Evolutionary conservation across 371 early-diverging fungal genomes (phyloP).

Genomic region (Lichtheimia hyalospora): DNA sequence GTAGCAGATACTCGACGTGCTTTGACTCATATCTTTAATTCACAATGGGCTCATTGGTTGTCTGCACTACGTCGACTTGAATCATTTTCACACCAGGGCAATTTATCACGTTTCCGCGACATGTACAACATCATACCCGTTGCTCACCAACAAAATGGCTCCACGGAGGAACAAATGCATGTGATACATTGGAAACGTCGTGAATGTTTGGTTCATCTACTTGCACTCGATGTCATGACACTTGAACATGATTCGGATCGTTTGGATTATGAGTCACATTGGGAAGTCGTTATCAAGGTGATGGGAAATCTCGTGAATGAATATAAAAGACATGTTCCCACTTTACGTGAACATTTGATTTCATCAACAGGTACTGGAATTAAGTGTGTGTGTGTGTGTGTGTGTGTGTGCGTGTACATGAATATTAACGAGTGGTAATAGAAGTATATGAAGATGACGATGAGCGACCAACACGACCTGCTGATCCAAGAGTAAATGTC

Average conservation of each 20-base stretch:
- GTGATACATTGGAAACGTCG: constrained; percentile 35
- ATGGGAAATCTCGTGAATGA: constrained; percentile 20
- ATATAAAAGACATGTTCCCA: constrained; percentile 14
- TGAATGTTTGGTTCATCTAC: constrained; percentile 38
- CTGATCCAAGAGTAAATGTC: constrained; percentile 19
- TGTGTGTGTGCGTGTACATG: neutral
- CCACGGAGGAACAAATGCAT: constrained; percentile 22
- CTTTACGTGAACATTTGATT: constrained; percentile 3
- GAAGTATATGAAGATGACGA: constrained; percentile 8
- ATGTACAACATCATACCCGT: constrained; percentile 39
- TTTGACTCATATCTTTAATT: neutral
- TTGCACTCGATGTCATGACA: constrained; percentile 48
- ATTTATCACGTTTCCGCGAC: constrained; percentile 32
- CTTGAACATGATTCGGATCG: constrained; percentile 26
- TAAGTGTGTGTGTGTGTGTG: neutral
- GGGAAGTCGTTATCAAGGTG: constrained; percentile 29
- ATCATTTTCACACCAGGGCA: constrained; percentile 28
- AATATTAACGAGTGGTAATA: neutral
- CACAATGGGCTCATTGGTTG: constrained; percentile 19
- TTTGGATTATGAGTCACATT: constrained; percentile 31
- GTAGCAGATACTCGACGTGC: constrained; percentile 11
- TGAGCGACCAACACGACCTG: constrained; percentile 1
- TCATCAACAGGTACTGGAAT: constrained; percentile 2
- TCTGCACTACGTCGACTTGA: constrained; percentile 17
- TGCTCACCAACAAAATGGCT: constrained; percentile 4